phyloP scores from a whole-genome alignment of 306 rosid species.

The Carpinus fangiana region DNA sequence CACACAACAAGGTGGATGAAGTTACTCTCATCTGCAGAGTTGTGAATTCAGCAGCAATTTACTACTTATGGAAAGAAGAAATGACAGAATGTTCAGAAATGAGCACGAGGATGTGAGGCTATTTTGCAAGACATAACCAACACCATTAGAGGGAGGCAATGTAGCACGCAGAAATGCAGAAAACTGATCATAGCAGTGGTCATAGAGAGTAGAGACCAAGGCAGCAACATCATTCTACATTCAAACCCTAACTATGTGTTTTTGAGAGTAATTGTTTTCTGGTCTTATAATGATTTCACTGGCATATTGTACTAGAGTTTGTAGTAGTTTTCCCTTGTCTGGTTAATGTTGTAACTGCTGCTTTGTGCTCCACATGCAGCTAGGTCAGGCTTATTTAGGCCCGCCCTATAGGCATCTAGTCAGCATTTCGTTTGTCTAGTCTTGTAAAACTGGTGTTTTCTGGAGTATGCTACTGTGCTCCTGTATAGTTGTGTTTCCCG shows the following conservation, averaged over 20 bases:
- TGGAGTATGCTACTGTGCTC: neutral
- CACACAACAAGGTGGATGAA: neutral
- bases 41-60: neutral
- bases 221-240: neutral
- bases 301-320: neutral
- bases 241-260: neutral
- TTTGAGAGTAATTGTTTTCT: neutral
- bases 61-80: neutral
- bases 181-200: neutral
- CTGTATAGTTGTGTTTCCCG: neutral
- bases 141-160: neutral
- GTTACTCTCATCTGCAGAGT: neutral
- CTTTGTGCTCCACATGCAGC: neutral
- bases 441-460: neutral
- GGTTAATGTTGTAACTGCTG: neutral
- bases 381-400: neutral
- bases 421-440: neutral
- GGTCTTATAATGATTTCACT: neutral
- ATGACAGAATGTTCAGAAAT: neutral
- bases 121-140: too few species aligned
- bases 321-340: neutral
- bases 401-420: neutral
- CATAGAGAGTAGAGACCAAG: neutral
- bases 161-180: neutral
- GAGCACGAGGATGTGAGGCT: neutral